Evolutionary conservation across 805 yeast species (phyloP), one percentile per base, ranked within the genome.

Genomic region (Barnettozyma sucrosica): DNA sequence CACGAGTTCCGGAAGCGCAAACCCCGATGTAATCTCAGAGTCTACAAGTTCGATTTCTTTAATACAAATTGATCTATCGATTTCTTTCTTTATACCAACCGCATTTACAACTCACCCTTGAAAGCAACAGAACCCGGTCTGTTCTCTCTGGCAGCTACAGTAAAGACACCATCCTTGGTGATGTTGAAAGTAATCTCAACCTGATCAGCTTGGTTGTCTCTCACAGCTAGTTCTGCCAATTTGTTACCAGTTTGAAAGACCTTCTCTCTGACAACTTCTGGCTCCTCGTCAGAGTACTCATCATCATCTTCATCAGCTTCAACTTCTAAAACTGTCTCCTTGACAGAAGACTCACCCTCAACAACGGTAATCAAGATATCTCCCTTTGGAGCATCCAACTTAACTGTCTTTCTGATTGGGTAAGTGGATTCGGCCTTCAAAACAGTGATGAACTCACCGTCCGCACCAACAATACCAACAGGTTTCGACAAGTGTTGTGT

Each of bases 401-500:
- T 71, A 51, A 86, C 59, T 14, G 88, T 71, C 69, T 83, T 86
- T 70, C 88, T 85, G 63, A 88, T 85, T 56, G 99, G 99, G 67
- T 82, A 81, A 25, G 97, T 87, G 46, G 98, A 87, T 71, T 89
- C 92, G 44, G 81, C 78, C 51, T 85, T 81, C 46, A 93, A 70
- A 39, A 93, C 73, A 37, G 92, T 79, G 50, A 80, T 75, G 64
- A 89, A 87, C 50, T 74, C 72, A 57, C 89, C 92, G 47, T 80
- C 80, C 39, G 80, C 81, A 59, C 78, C 82, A 63, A 83, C 81
- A 55, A 89, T 68, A 66, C 99, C 99, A 62, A 93, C 80, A 44
- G 97, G 84, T 64, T 84, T 82, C 55, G 77, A 66, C 53, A 89
- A 69, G 66, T 93, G 98, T 64, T 88, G 92, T 52, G 96, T 90